Evolutionary conservation across 2,329 filamentous ascomycete species (phyloP).

Genomic region (Madurella fahalii): DNA sequence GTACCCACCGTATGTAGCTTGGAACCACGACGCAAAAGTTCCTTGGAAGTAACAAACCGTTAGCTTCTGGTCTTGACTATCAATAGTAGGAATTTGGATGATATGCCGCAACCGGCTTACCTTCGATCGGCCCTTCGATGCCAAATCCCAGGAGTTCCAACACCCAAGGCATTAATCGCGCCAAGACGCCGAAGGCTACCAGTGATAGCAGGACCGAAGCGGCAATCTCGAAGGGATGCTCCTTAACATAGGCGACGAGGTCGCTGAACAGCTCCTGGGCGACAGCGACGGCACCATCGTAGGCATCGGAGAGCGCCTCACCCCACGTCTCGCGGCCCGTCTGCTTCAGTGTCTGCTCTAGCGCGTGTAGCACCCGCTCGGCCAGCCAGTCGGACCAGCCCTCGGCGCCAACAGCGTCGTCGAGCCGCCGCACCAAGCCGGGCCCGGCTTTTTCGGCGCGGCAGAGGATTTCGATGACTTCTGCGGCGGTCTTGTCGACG

Average conservation of each 20-base stretch:
- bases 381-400: conserved; percentile 33
- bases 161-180: conserved; percentile 8
- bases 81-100: too few relatives aligned
- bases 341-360: conserved; percentile 27
- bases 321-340: conserved; percentile 21
- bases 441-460: background rate
- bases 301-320: conserved; percentile 14
- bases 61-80: too few relatives aligned
- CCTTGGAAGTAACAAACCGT: conserved; percentile 11
- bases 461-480: conserved; percentile 12
- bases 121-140: conserved; percentile 10
- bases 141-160: conserved; percentile 17
- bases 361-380: conserved; percentile 27
- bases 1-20: conserved; percentile 34
- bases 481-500: background rate
- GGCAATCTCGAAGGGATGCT: conserved; percentile 13
- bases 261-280: background rate
- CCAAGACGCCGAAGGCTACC: conserved; percentile 16
- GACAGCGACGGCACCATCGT: background rate
- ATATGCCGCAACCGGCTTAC: background rate
- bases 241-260: conserved; percentile 12
- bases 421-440: background rate
- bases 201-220: conserved; percentile 13
- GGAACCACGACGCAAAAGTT: conserved; percentile 39
- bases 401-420: conserved; percentile 25